These are phyloP conservation scores for Pleurostoma richardsiae DNA, from an alignment of 2,329 filamentous ascomycete genomes.

Conservation along the genomic window DNA sequence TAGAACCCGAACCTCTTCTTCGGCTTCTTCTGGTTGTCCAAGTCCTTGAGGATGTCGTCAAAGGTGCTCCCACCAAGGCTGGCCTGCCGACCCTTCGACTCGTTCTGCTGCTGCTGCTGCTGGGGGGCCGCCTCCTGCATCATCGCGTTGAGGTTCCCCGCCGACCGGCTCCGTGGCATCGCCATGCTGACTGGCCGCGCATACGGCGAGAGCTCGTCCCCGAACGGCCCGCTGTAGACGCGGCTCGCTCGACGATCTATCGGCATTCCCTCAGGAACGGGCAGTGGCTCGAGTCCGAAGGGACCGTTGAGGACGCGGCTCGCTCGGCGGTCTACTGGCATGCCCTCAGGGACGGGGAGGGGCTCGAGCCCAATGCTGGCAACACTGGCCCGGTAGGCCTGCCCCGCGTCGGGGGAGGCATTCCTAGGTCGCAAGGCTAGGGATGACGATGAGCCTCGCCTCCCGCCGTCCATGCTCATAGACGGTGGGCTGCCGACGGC, in stretches of 20 bases:
- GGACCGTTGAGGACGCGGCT: constrained; percentile 7
- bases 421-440: constrained; percentile 3
- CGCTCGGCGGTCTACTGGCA: constrained; percentile 7
- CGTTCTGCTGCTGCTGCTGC: constrained; percentile 8
- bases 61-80: constrained; percentile 21
- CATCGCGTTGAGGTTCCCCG: constrained; percentile 13
- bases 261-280: constrained; percentile 6
- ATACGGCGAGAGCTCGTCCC: background rate
- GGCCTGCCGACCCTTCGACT: background rate
- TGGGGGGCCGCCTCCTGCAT: constrained; percentile 4
- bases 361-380: constrained; percentile 24
- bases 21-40: constrained; percentile 21
- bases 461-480: background rate
- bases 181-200: constrained; percentile 4
- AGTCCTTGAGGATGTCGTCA: constrained; percentile 29
- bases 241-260: constrained; percentile 9
- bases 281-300: constrained; percentile 24
- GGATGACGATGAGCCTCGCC: constrained; percentile 4
- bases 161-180: constrained; percentile 12
- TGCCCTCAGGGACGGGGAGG: constrained; percentile 12
- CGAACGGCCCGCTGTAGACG: constrained; percentile 4
- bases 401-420: constrained; percentile 10
- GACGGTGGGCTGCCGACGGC: constrained; percentile 2
- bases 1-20: constrained; percentile 17
- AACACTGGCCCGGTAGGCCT: constrained; percentile 25